phyloP scores from a whole-genome alignment of 2,329 filamentous ascomycete genomes.

The Botrytis byssoidea region DNA sequence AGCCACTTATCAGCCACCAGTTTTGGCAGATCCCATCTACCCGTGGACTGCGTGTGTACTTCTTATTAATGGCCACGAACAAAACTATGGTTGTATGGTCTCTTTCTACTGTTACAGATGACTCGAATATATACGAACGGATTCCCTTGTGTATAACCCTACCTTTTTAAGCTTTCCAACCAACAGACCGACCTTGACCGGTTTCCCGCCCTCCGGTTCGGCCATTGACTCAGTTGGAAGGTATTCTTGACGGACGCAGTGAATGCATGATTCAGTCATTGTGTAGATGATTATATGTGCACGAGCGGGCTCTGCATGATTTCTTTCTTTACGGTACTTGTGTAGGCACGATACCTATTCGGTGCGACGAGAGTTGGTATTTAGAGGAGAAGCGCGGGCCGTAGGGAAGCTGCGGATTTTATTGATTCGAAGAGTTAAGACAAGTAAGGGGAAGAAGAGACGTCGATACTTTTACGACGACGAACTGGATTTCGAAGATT shows the following conservation, averaged over 20 bases:
- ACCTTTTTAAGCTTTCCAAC: neutral
- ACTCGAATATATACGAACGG: neutral
- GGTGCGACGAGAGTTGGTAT: slow-evolving; percentile 4
- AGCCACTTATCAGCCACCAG: neutral
- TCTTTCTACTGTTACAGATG: neutral
- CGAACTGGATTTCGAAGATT: neutral
- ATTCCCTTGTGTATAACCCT: neutral
- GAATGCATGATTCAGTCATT: neutral
- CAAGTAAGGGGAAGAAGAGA: neutral
- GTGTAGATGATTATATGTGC: neutral
- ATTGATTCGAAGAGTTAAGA: neutral
- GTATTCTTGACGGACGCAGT: neutral
- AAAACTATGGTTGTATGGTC: neutral
- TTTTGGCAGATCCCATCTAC: neutral
- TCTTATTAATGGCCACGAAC: neutral
- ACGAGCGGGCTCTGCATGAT: slow-evolving; percentile 25
- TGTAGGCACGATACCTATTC: neutral
- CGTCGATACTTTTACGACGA: neutral
- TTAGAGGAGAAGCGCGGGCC: neutral
- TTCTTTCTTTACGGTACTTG: neutral
- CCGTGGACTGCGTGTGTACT: neutral
- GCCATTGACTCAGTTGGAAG: neutral
- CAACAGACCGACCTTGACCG: neutral
- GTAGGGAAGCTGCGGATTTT: neutral
- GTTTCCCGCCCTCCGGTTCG: neutral